A percentile compares a stretch with the other conserved stretches of the same genome.
Conservation (phyloP, 805 yeast genomes). For the Myxozyma melibiosi region DNA sequence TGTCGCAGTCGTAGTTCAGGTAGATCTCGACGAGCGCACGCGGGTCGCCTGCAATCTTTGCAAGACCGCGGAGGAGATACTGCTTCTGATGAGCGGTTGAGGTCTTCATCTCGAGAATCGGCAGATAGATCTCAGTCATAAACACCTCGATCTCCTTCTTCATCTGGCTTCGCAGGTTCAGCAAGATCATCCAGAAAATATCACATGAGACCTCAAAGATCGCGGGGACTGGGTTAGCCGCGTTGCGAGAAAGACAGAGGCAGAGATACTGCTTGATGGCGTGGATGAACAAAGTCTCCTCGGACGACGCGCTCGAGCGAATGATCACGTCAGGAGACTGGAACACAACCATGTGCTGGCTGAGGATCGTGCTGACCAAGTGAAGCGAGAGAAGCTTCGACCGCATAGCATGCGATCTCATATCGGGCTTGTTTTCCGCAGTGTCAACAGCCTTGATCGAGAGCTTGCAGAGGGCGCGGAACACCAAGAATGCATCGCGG, state of each 20-base stretch:
- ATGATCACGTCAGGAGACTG: constrained; percentile 48
- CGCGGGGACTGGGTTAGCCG: constrained; percentile 87
- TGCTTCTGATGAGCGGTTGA: constrained; percentile 92
- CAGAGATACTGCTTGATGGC: constrained; percentile 85
- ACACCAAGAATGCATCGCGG: constrained; percentile 89
- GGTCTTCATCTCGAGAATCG: constrained; percentile 87
- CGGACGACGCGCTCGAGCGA: constrained; percentile 39
- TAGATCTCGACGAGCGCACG: constrained; percentile 89
- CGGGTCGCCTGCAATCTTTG: constrained; percentile 83
- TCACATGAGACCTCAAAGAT: constrained; percentile 90
- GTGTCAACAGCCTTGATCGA: constrained; percentile 79
- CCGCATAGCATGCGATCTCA: constrained; percentile 87
- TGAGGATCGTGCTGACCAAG: constrained; percentile 79
- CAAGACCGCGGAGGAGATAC: constrained; percentile 77
- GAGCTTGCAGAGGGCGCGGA: constrained; percentile 92
- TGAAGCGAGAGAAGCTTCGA: constrained; percentile 88
- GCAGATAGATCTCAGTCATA: constrained; percentile 88
- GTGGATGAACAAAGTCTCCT: constrained; percentile 65
- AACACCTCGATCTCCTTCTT: constrained; percentile 93
- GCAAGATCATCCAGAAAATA: constrained; percentile 86
- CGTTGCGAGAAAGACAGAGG: constrained; percentile 81
- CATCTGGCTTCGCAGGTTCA: constrained; percentile 82
- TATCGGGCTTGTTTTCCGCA: constrained; percentile 51
- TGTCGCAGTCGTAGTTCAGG: constrained; percentile 92
- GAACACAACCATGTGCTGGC: constrained; percentile 82